A percentile compares a stretch with the other conserved stretches of the same genome.
Conservation (phyloP, 1,284 basidiomycete genomes). For the Trametes polyzona region DNA sequence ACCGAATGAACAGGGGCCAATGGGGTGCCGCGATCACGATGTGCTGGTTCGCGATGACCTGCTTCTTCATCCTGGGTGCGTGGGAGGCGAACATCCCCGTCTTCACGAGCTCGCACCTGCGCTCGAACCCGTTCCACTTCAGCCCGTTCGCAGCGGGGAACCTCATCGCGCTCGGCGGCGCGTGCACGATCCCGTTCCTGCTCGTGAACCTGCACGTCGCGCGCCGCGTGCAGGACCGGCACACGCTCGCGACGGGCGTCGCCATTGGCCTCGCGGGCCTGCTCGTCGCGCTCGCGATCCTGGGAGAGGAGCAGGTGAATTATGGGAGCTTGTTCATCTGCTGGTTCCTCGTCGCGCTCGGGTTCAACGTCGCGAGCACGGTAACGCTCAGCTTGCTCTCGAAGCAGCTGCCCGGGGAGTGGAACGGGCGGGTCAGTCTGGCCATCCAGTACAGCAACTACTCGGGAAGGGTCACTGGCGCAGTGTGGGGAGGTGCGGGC, state of each 20-base stretch:
- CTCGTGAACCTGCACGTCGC: constrained; percentile 61
- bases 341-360: constrained; percentile 71
- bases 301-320: constrained; percentile 44
- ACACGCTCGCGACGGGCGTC: constrained; percentile 58
- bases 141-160: constrained; percentile 69
- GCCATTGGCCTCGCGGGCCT: constrained; percentile 56
- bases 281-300: constrained; percentile 51
- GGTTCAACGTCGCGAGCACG: constrained; percentile 71
- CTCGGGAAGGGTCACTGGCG: constrained; percentile 62
- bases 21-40: constrained; percentile 63
- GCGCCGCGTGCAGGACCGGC: constrained; percentile 62
- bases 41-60: constrained; percentile 76
- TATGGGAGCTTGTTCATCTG: constrained; percentile 60
- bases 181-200: constrained; percentile 67
- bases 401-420: constrained; percentile 65
- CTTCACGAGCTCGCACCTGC: constrained; percentile 47
- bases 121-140: constrained; percentile 49
- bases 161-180: constrained; percentile 70
- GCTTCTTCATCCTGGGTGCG: constrained; percentile 72
- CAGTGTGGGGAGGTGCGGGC: constrained; percentile 70
- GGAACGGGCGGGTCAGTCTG: constrained; percentile 60
- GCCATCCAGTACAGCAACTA: constrained; percentile 73
- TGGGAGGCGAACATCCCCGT: constrained; percentile 78
- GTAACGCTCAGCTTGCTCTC: constrained; percentile 66
- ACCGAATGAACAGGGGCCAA: constrained; percentile 29